Percentiles rank a stretch among this genome's conserved stretches.
phyloP scores from a whole-genome alignment of 2,329 filamentous ascomycete species.

The Hymenoscyphus albidus region DNA sequence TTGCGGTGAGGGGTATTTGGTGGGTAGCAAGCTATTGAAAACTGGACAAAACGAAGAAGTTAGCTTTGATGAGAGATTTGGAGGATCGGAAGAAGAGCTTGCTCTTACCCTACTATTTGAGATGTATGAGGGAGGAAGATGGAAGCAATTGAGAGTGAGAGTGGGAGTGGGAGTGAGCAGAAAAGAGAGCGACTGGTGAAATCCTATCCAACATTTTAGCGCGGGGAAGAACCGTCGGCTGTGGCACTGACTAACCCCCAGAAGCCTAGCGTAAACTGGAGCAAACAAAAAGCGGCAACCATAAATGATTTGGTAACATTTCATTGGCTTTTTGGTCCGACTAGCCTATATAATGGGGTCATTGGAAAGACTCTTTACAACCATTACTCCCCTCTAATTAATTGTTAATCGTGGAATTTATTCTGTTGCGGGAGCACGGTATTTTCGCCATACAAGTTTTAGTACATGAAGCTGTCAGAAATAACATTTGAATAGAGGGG shows the following conservation, averaged over 20 bases:
- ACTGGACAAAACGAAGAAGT: neutral
- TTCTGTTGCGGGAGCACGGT: no score
- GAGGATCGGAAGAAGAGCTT: neutral
- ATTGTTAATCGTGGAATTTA: no score
- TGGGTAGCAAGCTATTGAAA: neutral
- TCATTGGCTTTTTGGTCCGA: no score
- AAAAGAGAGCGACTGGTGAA: neutral
- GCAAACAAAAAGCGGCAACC: neutral
- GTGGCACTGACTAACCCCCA: neutral
- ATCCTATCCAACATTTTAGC: neutral
- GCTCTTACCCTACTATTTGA: neutral
- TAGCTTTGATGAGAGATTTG: neutral
- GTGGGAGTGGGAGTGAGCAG: constrained; percentile 1
- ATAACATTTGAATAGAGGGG: no score
- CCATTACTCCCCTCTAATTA: no score
- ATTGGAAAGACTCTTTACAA: no score
- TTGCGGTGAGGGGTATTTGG: constrained; percentile 14
- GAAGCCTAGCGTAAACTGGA: neutral
- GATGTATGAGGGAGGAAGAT: neutral
- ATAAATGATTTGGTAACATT: neutral
- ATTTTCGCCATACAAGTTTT: no score
- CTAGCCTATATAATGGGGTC: no score
- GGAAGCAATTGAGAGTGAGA: constrained; percentile 3
- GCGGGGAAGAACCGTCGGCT: neutral
- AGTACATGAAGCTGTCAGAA: no score